A percentile compares a stretch with the other conserved stretches of the same genome.
Evolutionary conservation across 768 basidiomycete genomes (phyloP).

Genomic region (Lepiota venenata): DNA sequence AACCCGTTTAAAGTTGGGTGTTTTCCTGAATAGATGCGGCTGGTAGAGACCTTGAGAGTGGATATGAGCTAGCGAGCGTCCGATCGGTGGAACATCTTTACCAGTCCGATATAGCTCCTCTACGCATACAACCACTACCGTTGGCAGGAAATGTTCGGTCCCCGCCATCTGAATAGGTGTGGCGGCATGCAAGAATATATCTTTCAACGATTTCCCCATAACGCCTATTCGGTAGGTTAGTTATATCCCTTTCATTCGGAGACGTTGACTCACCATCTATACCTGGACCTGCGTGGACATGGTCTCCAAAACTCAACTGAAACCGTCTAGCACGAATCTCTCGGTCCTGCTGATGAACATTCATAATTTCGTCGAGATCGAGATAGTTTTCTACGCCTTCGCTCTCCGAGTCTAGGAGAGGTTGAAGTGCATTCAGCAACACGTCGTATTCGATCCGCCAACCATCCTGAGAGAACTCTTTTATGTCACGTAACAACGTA

Average conservation of each 20-base stretch:
- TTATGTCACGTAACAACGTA: background rate
- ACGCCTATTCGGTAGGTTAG: background rate
- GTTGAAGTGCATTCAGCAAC: background rate
- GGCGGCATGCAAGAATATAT: background rate
- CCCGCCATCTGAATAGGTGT: constrained; percentile 14
- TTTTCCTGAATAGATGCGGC: constrained; percentile 27
- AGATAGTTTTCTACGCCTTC: background rate
- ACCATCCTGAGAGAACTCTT: background rate
- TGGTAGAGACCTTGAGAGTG: constrained; percentile 28
- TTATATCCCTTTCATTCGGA: background rate
- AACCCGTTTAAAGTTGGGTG: constrained; percentile 32
- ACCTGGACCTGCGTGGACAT: background rate
- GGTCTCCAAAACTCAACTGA: background rate
- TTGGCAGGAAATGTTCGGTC: constrained; percentile 34
- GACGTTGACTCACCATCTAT: constrained; percentile 1
- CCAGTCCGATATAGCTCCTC: constrained; percentile 41
- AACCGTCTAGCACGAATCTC: background rate
- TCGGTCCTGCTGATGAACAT: background rate
- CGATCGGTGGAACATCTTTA: constrained; percentile 11
- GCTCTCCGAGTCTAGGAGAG: background rate
- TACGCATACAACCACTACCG: constrained; percentile 36
- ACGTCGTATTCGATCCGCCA: background rate
- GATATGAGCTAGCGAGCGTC: background rate
- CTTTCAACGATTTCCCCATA: background rate
- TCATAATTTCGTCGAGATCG: background rate